phyloP scores from a whole-genome alignment of 495 filamentous ascomycete species.

The Annulohypoxylon nitens region DNA sequence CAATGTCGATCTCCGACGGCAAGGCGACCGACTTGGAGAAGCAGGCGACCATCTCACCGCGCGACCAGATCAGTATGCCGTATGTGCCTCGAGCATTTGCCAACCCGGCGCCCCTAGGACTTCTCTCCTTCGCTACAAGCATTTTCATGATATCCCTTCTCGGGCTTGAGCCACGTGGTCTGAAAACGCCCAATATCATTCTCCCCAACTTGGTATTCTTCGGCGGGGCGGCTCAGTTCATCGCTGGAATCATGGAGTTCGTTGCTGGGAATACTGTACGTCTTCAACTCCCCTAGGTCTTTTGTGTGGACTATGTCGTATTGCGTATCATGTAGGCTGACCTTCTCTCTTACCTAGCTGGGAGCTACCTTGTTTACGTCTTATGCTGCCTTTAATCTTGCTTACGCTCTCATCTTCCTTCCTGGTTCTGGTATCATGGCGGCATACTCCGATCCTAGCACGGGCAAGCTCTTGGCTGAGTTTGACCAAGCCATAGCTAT shows the following conservation, averaged over 20 bases:
- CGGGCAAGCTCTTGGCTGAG: slow-evolving; percentile 6
- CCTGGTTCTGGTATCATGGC: slow-evolving; percentile 3
- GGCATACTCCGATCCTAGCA: slow-evolving; percentile 5
- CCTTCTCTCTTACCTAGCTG: not conserved
- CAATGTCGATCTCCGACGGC: slow-evolving; percentile 8
- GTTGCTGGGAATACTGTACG: slow-evolving; percentile 11
- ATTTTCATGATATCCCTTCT: slow-evolving; percentile 56
- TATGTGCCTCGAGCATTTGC: slow-evolving; percentile 34
- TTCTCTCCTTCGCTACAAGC: slow-evolving; percentile 37
- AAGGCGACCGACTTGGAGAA: slow-evolving; percentile 33
- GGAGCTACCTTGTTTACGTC: slow-evolving; percentile 13
- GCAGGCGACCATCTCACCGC: slow-evolving; percentile 28
- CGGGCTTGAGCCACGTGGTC: slow-evolving; percentile 53
- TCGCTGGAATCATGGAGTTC: slow-evolving; percentile 13
- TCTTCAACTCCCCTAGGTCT: not conserved
- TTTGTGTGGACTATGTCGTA: not conserved
- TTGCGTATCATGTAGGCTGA: not conserved
- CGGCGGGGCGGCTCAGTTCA: slow-evolving; percentile 45
- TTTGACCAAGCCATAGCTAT: slow-evolving; percentile 11
- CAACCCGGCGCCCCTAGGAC: slow-evolving; percentile 42
- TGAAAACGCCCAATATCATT: slow-evolving; percentile 36
- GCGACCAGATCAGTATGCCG: slow-evolving; percentile 17
- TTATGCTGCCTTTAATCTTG: slow-evolving; percentile 12
- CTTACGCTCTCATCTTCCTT: slow-evolving; percentile 16
- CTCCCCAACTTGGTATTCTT: slow-evolving; percentile 54